Percentiles rank a stretch among this genome's conserved stretches.
phyloP scores from a whole-genome alignment of 371 early-diverging fungal genomes.

The Rhizomucor miehei region DNA sequence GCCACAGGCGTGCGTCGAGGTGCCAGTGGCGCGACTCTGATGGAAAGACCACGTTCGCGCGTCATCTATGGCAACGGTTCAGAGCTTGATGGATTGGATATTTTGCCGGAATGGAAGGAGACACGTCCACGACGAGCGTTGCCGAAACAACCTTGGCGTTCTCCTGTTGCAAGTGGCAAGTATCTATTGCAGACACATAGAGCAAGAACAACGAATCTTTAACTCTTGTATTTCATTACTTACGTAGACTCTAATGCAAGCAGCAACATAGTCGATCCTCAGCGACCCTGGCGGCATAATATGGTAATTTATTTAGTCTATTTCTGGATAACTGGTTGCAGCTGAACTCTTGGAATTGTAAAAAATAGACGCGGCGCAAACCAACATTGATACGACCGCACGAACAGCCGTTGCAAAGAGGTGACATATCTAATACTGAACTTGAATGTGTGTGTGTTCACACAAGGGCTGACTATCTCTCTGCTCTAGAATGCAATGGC shows the following conservation, averaged over 20 bases:
- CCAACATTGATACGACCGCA: constrained; percentile 23
- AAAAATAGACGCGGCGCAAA: constrained; percentile 18
- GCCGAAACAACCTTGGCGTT: not conserved
- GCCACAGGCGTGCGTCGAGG: not conserved
- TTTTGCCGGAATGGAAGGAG: constrained; percentile 20
- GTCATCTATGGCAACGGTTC: constrained; percentile 21
- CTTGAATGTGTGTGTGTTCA: no score
- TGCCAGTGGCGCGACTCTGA: constrained; percentile 12
- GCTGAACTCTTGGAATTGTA: not conserved
- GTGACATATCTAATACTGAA: constrained; percentile 16
- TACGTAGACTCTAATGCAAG: no score
- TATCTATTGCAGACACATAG: no score
- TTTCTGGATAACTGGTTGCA: not conserved
- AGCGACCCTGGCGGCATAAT: constrained; percentile 28
- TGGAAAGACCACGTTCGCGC: constrained; percentile 17
- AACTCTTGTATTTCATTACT: no score
- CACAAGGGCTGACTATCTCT: not conserved
- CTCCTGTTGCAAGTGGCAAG: no score
- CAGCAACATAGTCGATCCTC: constrained; percentile 14
- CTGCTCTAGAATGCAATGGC: constrained; percentile 21
- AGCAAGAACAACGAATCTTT: no score
- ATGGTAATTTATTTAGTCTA: constrained; percentile 14
- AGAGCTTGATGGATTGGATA: constrained; percentile 33
- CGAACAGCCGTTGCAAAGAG: constrained; percentile 20
- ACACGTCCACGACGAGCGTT: constrained; percentile 1